Percentiles rank a stretch among this genome's conserved stretches.
Conservation (phyloP, 306 rosid species). For the Biancaea sappan region DNA sequence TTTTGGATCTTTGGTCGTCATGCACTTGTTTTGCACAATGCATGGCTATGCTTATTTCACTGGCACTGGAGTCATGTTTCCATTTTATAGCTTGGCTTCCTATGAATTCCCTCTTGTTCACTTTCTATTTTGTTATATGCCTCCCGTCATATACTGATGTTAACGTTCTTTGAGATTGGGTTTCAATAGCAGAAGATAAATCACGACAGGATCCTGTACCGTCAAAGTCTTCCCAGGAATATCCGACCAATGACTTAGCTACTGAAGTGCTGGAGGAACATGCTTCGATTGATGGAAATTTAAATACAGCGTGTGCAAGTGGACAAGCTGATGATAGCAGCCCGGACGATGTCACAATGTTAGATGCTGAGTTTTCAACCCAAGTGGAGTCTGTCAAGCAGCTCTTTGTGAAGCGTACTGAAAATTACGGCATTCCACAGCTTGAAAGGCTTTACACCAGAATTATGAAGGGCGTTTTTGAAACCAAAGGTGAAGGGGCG, state of each 20-base stretch:
- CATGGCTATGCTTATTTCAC: constrained; percentile 23
- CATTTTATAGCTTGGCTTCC: constrained; percentile 1
- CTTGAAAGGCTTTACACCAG: constrained; percentile 89
- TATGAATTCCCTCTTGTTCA: neutral
- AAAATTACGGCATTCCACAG: constrained; percentile 69
- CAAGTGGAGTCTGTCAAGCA: constrained; percentile 63
- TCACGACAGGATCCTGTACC: constrained; percentile 48
- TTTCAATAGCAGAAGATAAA: constrained; percentile 61
- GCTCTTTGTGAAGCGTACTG: constrained; percentile 58
- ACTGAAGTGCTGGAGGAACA: constrained; percentile 52
- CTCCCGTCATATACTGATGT: constrained; percentile 15
- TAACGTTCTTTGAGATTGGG: neutral
- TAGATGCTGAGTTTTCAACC: constrained; percentile 52
- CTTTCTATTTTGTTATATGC: neutral
- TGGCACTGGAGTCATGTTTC: neutral
- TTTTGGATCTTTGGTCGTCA: constrained; percentile 5
- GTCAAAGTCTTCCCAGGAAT: constrained; percentile 51
- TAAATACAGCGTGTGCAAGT: constrained; percentile 41
- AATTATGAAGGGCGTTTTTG: constrained; percentile 86
- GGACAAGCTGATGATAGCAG: constrained; percentile 40
- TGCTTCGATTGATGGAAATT: constrained; percentile 40
- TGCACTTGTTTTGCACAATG: neutral
- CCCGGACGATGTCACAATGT: constrained; percentile 45
- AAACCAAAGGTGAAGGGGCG: constrained; percentile 47
- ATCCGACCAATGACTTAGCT: constrained; percentile 42